Base-by-base conservation (phyloP, 495 filamentous ascomycete species). In the Apodospora peruviana region DNA sequence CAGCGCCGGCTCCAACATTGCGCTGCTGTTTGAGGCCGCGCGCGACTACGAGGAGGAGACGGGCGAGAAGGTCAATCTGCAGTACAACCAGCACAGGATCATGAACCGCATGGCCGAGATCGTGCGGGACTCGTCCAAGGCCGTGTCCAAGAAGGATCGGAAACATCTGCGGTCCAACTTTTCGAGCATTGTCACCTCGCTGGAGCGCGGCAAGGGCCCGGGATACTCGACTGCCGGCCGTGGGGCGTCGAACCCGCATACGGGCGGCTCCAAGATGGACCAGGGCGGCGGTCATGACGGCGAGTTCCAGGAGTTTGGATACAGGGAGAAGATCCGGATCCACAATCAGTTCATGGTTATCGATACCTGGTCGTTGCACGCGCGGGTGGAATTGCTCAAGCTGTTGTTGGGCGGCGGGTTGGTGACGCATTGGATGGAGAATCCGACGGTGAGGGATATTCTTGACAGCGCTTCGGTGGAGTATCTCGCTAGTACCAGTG, bases 291-390 rank as follows among this genome's bases (percentile, higher is more conserved):
- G 4, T 12, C 5, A 16, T 41, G 23, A 4, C 1, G 75, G 85
- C n/a, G 82, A 87, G 21, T 85, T 85, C 35, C 74, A 74, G 17
- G 80, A 84, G 47, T 88, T 88, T 56, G 91, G 91, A 17, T 87
- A 83, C 53, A 79, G 89, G 18, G 71, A 93, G 66, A 86, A 78
- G 12, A 79, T 96, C 29, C 81, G 83, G 49, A 81, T 96, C 27
- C 81, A 88, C 48, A 77, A 79, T 21, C 78, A 80, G 49, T 82
- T 82, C 34, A 81, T 96, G 75, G 77, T 77, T 49, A 90, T 97
- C 46, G 88, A 96, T 58, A 82, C 79, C 34, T 97, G 91, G 91
- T 93, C 88, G 78, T 91, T 95, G 56, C 77, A 91, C 53, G 76
- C 87, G 54, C 78, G 90, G 20, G 66, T 94, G 40, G 81, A 89